Evolutionary conservation across 1,139 yeast genomes (phyloP).

Genomic region (Candida sp.): DNA sequence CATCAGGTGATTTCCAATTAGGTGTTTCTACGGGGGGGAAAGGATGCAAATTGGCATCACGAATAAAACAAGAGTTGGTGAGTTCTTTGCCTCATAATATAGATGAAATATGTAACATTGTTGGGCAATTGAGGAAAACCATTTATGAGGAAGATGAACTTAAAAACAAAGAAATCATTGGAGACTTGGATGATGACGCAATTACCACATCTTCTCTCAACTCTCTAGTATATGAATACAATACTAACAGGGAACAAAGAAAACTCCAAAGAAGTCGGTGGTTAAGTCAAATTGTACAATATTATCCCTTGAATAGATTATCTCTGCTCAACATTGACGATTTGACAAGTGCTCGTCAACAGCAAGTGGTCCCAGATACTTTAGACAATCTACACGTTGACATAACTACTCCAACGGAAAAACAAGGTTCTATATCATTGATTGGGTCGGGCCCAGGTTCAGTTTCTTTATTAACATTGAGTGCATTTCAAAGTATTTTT

Average conservation of each 20-base stretch:
- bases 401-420: background rate
- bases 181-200: slow-evolving; percentile 70
- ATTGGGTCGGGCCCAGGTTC: slow-evolving; percentile 98
- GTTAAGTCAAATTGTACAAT: slow-evolving; percentile 89
- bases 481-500: slow-evolving; percentile 79
- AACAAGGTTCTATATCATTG: slow-evolving; percentile 60
- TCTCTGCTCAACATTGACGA: slow-evolving; percentile 57
- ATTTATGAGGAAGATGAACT: slow-evolving; percentile 54
- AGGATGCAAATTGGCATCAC: slow-evolving; percentile 83
- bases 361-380: background rate
- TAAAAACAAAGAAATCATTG: slow-evolving; percentile 24
- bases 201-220: slow-evolving; percentile 60
- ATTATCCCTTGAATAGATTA: slow-evolving; percentile 72
- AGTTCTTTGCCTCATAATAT: slow-evolving; percentile 66
- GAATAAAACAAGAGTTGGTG: slow-evolving; percentile 74
- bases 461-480: slow-evolving; percentile 74
- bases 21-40: slow-evolving; percentile 88
- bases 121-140: slow-evolving; percentile 60
- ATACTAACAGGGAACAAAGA: slow-evolving; percentile 48
- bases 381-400: background rate
- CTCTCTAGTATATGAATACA: slow-evolving; percentile 58
- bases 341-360: slow-evolving; percentile 39
- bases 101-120: slow-evolving; percentile 62
- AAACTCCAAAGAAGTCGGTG: slow-evolving; percentile 70
- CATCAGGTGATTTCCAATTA: slow-evolving; percentile 72